Conservation (phyloP, 495 filamentous ascomycete species). For the Cercophora newfieldiana region DNA sequence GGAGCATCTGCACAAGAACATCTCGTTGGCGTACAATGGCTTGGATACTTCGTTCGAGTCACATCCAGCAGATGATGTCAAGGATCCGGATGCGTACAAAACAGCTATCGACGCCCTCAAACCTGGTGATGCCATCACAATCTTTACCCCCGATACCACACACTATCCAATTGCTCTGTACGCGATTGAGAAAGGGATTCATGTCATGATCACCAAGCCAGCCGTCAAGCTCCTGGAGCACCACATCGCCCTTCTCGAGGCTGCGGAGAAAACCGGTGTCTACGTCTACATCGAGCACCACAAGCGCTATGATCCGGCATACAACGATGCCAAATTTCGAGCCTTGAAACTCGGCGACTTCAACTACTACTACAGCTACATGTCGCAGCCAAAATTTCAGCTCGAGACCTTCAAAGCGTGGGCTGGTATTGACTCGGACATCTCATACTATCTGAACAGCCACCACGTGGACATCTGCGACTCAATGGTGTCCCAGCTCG, state of each 20-base stretch:
- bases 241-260: constrained; percentile 72
- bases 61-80: constrained; percentile 68
- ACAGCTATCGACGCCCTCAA: constrained; percentile 81
- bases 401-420: constrained; percentile 95
- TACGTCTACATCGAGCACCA: constrained; percentile 96
- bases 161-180: constrained; percentile 95
- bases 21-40: constrained; percentile 80
- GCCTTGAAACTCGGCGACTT: constrained; percentile 80
- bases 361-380: constrained; percentile 98
- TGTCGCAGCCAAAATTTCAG: constrained; percentile 91
- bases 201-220: constrained; percentile 95
- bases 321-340: constrained; percentile 78
- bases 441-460: constrained; percentile 91
- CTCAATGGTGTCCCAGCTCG: constrained; percentile 72
- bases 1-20: constrained; percentile 85
- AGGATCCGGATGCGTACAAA: constrained; percentile 85
- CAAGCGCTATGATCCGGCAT: constrained; percentile 92
- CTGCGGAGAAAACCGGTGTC: constrained; percentile 71
- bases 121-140: constrained; percentile 86
- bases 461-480: constrained; percentile 92
- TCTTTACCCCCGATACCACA: constrained; percentile 94
- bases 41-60: constrained; percentile 82
- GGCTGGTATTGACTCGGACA: constrained; percentile 89
- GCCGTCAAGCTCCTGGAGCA: constrained; percentile 79
- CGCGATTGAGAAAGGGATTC: constrained; percentile 80